Conservation (phyloP, 768 basidiomycete species). For the Obba rivulosa region DNA sequence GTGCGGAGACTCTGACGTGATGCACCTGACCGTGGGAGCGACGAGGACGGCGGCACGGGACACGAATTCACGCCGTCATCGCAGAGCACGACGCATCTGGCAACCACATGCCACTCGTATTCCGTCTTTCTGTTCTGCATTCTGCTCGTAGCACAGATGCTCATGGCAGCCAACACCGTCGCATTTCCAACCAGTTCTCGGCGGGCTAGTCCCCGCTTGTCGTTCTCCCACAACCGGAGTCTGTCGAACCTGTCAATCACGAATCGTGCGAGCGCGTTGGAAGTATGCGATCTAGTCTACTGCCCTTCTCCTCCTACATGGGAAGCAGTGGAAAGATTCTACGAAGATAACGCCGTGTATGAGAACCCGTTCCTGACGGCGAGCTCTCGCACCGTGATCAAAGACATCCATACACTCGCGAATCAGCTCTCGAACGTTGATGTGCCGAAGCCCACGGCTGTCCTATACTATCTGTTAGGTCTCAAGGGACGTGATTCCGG, state of each 20-base stretch:
- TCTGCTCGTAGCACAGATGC: no score
- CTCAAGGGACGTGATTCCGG: conserved; percentile 27
- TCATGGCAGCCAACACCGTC: conserved; percentile 8
- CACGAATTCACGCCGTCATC: no score
- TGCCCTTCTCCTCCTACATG: conserved; percentile 45
- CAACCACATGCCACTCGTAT: no score
- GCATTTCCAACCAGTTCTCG: conserved; percentile 6
- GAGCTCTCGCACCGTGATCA: conserved; percentile 64
- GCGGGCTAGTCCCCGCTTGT: not conserved
- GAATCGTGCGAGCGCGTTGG: conserved; percentile 53
- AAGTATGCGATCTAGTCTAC: conserved; percentile 69
- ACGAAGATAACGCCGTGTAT: conserved; percentile 72
- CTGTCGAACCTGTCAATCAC: conserved; percentile 21
- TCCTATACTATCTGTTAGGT: conserved; percentile 53
- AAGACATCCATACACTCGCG: conserved; percentile 63
- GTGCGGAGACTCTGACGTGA: no score
- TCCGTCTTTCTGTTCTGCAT: no score
- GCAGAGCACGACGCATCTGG: no score
- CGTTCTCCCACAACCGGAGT: conserved; percentile 1
- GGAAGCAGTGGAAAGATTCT: conserved; percentile 54
- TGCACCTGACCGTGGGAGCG: no score
- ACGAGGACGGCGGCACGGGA: no score
- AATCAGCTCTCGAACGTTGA: conserved; percentile 56
- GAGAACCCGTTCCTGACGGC: conserved; percentile 78
- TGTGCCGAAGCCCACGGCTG: conserved; percentile 60